Evolutionary conservation across 768 basidiomycete genomes (phyloP).

Genomic region (Suillus bovinus): DNA sequence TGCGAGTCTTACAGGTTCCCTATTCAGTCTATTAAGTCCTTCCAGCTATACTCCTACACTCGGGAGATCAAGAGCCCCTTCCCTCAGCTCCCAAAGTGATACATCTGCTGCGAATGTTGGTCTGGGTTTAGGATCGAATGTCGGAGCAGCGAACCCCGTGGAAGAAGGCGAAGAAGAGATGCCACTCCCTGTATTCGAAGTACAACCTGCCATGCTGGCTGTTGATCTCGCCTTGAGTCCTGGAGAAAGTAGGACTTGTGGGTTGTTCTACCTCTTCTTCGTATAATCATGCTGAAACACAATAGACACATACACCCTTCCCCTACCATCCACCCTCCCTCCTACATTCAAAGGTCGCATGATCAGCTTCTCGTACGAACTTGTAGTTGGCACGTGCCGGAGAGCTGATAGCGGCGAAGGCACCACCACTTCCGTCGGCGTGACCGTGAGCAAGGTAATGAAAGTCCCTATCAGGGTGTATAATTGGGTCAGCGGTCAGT

Average conservation of each 20-base stretch:
- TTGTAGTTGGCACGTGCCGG: constrained; percentile 86
- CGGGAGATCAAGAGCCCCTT: constrained; percentile 20
- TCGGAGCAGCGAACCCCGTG: neutral
- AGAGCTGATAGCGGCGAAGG: constrained; percentile 42
- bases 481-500: constrained; percentile 78
- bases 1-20: constrained; percentile 50
- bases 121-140: constrained; percentile 32
- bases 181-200: constrained; percentile 83
- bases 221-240: constrained; percentile 82
- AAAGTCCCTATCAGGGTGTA: constrained; percentile 91
- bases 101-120: constrained; percentile 13
- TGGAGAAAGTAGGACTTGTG: constrained; percentile 86
- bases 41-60: constrained; percentile 9
- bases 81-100: constrained; percentile 24
- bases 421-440: constrained; percentile 34
- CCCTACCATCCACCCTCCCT: constrained; percentile 77
- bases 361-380: constrained; percentile 84
- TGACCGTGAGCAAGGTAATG: constrained; percentile 74
- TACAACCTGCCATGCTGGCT: constrained; percentile 83
- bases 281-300: neutral
- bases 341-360: constrained; percentile 89
- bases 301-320: constrained; percentile 77
- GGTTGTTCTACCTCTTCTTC: constrained; percentile 7
- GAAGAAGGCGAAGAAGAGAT: constrained; percentile 60
- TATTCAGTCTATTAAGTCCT: constrained; percentile 42